Conservation (phyloP, 2,329 filamentous ascomycete species). For the Domatiomyces catenatus region DNA sequence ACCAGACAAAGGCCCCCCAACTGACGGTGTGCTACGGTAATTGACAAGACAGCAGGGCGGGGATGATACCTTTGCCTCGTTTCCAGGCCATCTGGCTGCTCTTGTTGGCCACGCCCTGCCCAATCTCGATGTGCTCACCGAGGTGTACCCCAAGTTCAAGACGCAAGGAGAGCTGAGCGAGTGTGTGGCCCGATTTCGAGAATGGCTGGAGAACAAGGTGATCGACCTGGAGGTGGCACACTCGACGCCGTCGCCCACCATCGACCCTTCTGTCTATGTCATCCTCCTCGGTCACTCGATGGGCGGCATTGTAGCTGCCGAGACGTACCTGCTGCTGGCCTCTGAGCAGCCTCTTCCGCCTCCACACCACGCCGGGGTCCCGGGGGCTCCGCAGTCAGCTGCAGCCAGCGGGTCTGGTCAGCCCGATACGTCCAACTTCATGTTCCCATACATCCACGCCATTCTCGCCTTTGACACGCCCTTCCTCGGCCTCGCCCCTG, state of each 20-base stretch:
- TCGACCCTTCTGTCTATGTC: conserved; percentile 70
- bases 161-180: conserved; percentile 33
- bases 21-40: neutral
- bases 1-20: neutral
- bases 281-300: conserved; percentile 77
- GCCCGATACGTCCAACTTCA: conserved; percentile 35
- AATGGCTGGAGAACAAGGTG: conserved; percentile 66
- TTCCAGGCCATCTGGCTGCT: conserved; percentile 29
- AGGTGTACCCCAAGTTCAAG: conserved; percentile 35
- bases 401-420: neutral
- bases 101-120: conserved; percentile 30
- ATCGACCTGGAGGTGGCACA: conserved; percentile 86
- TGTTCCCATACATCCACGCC: conserved; percentile 88
- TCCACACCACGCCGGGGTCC: conserved; percentile 19
- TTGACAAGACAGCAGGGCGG: conserved; percentile 25
- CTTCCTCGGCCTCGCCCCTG: conserved; percentile 43
- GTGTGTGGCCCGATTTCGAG: conserved; percentile 30
- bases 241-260: conserved; percentile 63
- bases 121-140: conserved; percentile 26
- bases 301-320: conserved; percentile 88
- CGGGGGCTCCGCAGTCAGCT: conserved; percentile 6
- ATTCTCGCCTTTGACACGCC: conserved; percentile 91
- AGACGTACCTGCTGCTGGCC: conserved; percentile 62
- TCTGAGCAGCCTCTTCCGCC: conserved; percentile 43
- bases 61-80: conserved; percentile 33